Base-by-base conservation (phyloP, 2,329 filamentous ascomycete species). In the Diplocarpon rosae region DNA sequence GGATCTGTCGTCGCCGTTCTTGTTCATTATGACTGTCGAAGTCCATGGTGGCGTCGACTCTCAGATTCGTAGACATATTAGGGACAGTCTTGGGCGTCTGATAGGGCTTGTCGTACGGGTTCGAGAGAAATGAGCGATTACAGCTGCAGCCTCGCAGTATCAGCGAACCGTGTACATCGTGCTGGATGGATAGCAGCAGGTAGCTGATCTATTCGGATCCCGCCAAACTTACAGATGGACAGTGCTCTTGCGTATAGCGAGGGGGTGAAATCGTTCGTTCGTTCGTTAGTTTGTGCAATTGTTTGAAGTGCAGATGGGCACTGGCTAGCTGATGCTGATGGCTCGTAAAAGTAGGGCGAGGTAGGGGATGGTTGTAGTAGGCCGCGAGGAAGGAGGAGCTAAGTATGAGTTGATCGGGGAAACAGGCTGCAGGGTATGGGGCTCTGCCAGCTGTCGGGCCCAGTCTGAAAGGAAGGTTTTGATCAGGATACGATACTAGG, bases 311-410 rank as follows among this genome's bases (percentile, higher is more conserved):
- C 24, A 31, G 17, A 36, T n/a, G 27, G 24, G 11, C 39, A 38
- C 30, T 42, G 43, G 48, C 43, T 46, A 52, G 45, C 43, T 48
- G 41, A 48, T 41, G 49, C 42, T 47, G 51, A 39, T 48, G 41
- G 39, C 44, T 46, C 42, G 46, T 24, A 27, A 58, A 56, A 56
- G 48, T 53, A 56, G 51, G 55, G 54, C 53, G 55, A 42, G 52
- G 50, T 42, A 40, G 45, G 34, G 36, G 40, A 52, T 46, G 48
- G 50, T 50, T 47, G 46, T 45, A 40, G 47, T 24, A 7, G 20
- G 20, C n/a, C n/a, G n/a, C 20, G 20, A 24, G 20, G 20, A 24
- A 43, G 43, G 47, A 45, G 31, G 39, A 41, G 45, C 50, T 52
- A 53, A 52, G 54, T 58, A 54, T 49, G 52, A 56, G 57, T 55